Evolutionary conservation across 2,329 filamentous ascomycete genomes (phyloP).

Genomic region (Arachnopeziza araneosa): DNA sequence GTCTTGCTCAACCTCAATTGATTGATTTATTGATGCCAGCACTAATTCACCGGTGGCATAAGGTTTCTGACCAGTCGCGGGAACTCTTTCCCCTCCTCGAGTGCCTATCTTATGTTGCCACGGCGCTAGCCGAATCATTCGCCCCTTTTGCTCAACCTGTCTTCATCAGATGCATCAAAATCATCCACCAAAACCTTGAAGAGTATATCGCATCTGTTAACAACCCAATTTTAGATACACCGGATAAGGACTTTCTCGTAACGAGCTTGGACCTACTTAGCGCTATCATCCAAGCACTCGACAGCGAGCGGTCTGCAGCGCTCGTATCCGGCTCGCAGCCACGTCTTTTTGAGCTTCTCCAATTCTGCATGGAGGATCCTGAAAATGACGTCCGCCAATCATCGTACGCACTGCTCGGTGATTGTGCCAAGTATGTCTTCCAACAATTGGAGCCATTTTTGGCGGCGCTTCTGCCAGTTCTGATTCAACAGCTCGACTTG

Average conservation of each 20-base stretch:
- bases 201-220: conserved; percentile 65
- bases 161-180: conserved; percentile 80
- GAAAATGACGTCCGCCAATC: conserved; percentile 94
- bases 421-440: conserved; percentile 92
- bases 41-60: conserved; percentile 81
- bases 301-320: conserved; percentile 64
- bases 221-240: conserved; percentile 64
- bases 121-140: conserved; percentile 77
- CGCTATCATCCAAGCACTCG: conserved; percentile 85
- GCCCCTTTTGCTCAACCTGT: conserved; percentile 80
- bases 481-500: conserved; percentile 85
- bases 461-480: conserved; percentile 66
- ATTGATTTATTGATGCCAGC: conserved; percentile 87
- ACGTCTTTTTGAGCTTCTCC: conserved; percentile 83
- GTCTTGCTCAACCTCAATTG: conserved; percentile 75
- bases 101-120: conserved; percentile 89
- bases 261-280: conserved; percentile 92
- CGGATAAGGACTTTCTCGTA: conserved; percentile 95
- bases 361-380: conserved; percentile 86
- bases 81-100: conserved; percentile 95
- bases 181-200: conserved; percentile 88
- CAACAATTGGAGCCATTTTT: conserved; percentile 71
- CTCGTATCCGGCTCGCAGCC: conserved; percentile 72
- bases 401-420: conserved; percentile 87
- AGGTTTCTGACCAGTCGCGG: conserved; percentile 79